A percentile compares a stretch with the other conserved stretches of the same genome.
Conservation (phyloP, 1,284 basidiomycete species). For the Puccinia hordei region DNA sequence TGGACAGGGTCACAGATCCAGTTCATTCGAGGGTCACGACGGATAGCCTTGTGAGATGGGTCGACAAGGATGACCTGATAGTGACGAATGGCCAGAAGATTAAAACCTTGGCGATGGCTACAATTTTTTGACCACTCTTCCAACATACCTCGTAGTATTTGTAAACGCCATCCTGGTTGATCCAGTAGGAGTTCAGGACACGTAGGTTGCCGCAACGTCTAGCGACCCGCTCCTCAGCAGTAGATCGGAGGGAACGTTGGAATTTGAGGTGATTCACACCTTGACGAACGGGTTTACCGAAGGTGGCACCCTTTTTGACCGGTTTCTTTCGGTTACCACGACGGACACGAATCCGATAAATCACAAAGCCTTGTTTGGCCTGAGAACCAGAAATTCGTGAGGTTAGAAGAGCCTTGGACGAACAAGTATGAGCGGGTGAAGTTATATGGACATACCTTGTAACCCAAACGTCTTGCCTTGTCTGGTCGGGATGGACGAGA, state of each 20-base stretch:
- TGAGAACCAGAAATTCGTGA: slow-evolving; percentile 6
- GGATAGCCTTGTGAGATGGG: slow-evolving; percentile 82
- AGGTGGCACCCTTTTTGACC: slow-evolving; percentile 97
- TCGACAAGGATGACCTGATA: slow-evolving; percentile 91
- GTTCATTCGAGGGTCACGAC: slow-evolving; percentile 94
- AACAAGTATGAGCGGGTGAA: not conserved
- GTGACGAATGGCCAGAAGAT: slow-evolving; percentile 69
- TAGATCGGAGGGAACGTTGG: slow-evolving; percentile 88
- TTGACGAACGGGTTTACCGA: slow-evolving; percentile 98
- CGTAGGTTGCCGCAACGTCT: slow-evolving; percentile 93
- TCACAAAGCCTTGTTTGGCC: slow-evolving; percentile 98
- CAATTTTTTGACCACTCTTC: slow-evolving; percentile 66
- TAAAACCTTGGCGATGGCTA: slow-evolving; percentile 68
- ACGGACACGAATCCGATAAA: slow-evolving; percentile 97
- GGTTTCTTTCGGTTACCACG: slow-evolving; percentile 99
- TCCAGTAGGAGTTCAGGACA: slow-evolving; percentile 93
- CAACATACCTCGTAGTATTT: slow-evolving; percentile 44
- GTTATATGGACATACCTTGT: slow-evolving; percentile 66
- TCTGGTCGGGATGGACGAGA: slow-evolving; percentile 97
- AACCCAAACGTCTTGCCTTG: slow-evolving; percentile 97
- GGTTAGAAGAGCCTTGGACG: no score
- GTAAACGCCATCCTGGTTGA: slow-evolving; percentile 72
- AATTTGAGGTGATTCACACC: slow-evolving; percentile 99
- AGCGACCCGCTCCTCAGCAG: slow-evolving; percentile 97
- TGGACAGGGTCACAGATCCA: slow-evolving; percentile 98